Evolutionary conservation across 345 rosid species (phyloP), one percentile per base, ranked within the genome.

Genomic region (Schrenkiella parvula): DNA sequence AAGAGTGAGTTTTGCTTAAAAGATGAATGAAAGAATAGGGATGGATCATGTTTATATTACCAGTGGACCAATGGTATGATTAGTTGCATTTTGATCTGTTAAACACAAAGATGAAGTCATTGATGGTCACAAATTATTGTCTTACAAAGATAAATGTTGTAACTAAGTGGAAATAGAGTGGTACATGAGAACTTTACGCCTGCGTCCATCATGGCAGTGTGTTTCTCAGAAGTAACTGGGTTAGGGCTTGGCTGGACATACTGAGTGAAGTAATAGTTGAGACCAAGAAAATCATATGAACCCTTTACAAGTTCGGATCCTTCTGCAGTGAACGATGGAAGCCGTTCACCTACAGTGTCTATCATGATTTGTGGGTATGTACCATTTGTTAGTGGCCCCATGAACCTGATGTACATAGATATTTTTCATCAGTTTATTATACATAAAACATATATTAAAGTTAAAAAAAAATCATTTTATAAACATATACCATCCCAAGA

Each of bases 261-360:
- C 10, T 73, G 77, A 56, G 78, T 56, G 42, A 37, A 5, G 42
- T 73, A 73, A 57, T 73, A 66, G 51, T 73, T 73, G 59, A 73
- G 59, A 35, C 78, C 78, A 47, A 73, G 59, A 48, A 73, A 73
- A 57, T 73, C 72, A 57, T 9, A 73, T 26, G 67, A 74, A 46
- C 60, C 53, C 19, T 66, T 57, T 11, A 74, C 78, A 21, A 66
- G 72, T 0, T 10, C 1, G 2, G 67, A 8, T 47, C 66, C 72
- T 26, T 7, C 1, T n/a, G 51, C 13, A 0, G 0, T 66, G 60
- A 74, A 74, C 6, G 42, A 0, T 2, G 78, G 78, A 47, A 74
- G 66, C 11, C 67, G 26, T 0, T 19, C 21, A 23, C 72, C 61
- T 2, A 74, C 72, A 3, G 8, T 0, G 18, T 74, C 1, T n/a